These are phyloP conservation scores for Beta vulgaris DNA, from an alignment of 148 eudicot species.

Conservation along the genomic window DNA sequence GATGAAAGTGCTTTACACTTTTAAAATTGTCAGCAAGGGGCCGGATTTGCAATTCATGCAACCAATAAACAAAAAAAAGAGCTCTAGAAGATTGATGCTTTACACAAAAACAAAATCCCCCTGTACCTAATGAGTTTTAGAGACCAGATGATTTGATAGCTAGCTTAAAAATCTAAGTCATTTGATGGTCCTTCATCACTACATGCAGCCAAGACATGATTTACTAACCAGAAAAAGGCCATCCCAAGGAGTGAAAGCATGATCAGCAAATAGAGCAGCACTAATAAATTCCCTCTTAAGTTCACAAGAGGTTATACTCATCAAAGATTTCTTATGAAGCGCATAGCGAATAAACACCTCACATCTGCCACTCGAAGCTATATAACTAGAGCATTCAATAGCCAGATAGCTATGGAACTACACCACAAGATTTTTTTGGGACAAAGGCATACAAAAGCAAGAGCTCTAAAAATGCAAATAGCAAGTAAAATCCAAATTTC, in stretches of 20 bases:
- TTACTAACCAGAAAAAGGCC: background rate
- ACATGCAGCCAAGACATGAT: slow-evolving; percentile 15
- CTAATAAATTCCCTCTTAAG: background rate
- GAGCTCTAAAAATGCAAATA: background rate
- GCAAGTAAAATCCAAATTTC: too few species aligned
- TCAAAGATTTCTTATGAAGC: too few species aligned
- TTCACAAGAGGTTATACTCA: background rate
- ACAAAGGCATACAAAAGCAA: background rate
- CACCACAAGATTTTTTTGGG: background rate
- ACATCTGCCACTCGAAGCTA: background rate
- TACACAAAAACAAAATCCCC: background rate
- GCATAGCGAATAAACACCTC: background rate
- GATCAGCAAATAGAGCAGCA: background rate
- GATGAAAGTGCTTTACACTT: background rate
- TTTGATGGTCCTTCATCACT: background rate
- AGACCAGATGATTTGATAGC: background rate
- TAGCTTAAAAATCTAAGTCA: background rate
- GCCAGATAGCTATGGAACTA: background rate
- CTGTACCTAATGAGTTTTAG: background rate
- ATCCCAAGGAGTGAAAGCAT: background rate
- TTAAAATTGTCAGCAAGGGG: background rate
- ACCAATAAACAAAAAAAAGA: background rate
- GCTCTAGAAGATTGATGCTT: background rate
- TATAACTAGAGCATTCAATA: background rate
- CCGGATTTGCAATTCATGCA: background rate